Conservation (phyloP, 805 yeast genomes). For the Zygotorulaspora chibaensis region DNA sequence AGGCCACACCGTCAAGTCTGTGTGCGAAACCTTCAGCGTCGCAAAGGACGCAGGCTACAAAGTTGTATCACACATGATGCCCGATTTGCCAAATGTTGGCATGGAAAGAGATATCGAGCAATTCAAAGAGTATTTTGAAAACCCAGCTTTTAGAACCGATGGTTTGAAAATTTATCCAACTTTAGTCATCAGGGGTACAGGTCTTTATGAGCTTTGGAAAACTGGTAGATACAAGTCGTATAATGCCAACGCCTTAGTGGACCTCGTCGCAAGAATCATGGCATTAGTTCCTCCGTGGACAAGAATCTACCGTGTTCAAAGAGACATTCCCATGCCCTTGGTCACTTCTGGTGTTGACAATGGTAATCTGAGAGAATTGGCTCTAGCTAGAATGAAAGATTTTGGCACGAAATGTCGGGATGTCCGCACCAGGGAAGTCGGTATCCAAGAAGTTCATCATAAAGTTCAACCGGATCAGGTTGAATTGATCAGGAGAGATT, state of each 20-base stretch:
- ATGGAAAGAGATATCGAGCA: constrained; percentile 97
- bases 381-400: constrained; percentile 96
- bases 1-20: constrained; percentile 96
- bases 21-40: constrained; percentile 88
- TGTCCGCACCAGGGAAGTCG: constrained; percentile 96
- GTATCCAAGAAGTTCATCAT: constrained; percentile 97
- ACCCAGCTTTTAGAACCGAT: constrained; percentile 94
- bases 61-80: constrained; percentile 99
- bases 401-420: constrained; percentile 95
- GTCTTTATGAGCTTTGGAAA: constrained; percentile 95
- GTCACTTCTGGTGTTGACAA: constrained; percentile 98
- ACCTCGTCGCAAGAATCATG: constrained; percentile 89
- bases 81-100: constrained; percentile 97
- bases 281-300: constrained; percentile 99
- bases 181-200: constrained; percentile 94
- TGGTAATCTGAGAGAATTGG: constrained; percentile 92
- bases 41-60: constrained; percentile 99
- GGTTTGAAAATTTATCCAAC: constrained; percentile 96
- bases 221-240: constrained; percentile 91
- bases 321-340: constrained; percentile 98
- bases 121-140: constrained; percentile 93
- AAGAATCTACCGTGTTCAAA: constrained; percentile 93
- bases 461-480: constrained; percentile 96
- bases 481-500: constrained; percentile 90
- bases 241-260: constrained; percentile 90